These are phyloP conservation scores for Aspergillus heteromorphus DNA, from an alignment of 495 filamentous ascomycete species.

Conservation along the genomic window DNA sequence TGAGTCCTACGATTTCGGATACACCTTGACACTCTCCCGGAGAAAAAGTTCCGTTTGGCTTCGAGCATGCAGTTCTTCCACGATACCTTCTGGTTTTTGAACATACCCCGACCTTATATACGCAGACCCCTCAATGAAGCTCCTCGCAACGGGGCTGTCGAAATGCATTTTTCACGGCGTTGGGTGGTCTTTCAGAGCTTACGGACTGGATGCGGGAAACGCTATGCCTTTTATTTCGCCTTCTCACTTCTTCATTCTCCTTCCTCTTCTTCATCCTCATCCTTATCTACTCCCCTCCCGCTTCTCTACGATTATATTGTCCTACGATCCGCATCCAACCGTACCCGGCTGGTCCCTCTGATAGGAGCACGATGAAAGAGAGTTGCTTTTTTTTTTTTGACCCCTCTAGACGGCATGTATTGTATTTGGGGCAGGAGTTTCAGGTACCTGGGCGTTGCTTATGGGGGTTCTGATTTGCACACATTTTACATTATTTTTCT, in stretches of 20 bases:
- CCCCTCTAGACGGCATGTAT: conserved; percentile 43
- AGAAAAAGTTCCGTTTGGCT: not conserved
- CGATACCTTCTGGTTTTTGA: conserved; percentile 1
- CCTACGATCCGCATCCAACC: conserved; percentile 23
- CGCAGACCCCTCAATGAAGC: not conserved
- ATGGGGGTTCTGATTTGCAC: not conserved
- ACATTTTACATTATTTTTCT: conserved; percentile 12
- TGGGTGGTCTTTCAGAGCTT: conserved; percentile 38
- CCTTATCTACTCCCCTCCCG: conserved; percentile 15
- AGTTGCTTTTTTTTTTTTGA: conserved; percentile 19
- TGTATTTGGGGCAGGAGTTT: conserved; percentile 33
- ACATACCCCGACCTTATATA: conserved; percentile 2
- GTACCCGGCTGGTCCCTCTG: conserved; percentile 28
- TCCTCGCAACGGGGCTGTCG: conserved; percentile 4
- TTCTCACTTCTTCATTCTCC: conserved; percentile 25
- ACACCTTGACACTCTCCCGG: not conserved
- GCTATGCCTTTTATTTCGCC: conserved; percentile 26
- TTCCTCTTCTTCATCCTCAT: conserved; percentile 27
- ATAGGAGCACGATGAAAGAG: conserved; percentile 33
- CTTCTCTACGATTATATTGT: conserved; percentile 9
- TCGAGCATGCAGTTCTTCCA: not conserved
- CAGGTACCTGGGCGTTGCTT: conserved; percentile 27
- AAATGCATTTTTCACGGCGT: conserved; percentile 40
- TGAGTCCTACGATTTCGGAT: not conserved
- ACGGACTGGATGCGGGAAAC: conserved; percentile 44